Evolutionary conservation across 176 grass and related monocot species (phyloP).

Genomic region (Eragrostis nindensis): DNA sequence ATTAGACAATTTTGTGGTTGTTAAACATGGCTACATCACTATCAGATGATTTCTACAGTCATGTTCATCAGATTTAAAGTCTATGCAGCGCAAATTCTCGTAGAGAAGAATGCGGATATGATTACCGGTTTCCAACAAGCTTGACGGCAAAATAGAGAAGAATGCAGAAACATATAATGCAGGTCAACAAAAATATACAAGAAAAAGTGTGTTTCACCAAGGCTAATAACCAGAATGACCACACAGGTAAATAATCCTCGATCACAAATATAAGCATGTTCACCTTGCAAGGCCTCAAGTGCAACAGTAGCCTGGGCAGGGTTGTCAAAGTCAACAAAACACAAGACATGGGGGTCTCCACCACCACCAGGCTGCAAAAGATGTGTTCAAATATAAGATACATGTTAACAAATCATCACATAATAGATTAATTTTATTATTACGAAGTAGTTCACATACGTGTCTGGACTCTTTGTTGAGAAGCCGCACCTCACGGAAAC

Average conservation of each 20-base stretch:
- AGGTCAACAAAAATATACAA: conserved; percentile 19
- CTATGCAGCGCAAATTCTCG: too few relatives aligned
- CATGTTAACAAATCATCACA: background rate
- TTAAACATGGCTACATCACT: background rate
- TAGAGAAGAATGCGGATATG: background rate
- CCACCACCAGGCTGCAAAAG: conserved; percentile 80
- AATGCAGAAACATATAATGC: conserved; percentile 14
- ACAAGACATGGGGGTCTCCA: conserved; percentile 82
- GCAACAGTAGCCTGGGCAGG: conserved; percentile 88
- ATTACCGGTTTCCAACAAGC: conserved; percentile 8
- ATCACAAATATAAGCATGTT: conserved; percentile 41
- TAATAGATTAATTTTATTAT: conserved; percentile 3
- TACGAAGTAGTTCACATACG: conserved; percentile 51
- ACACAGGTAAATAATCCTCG: conserved; percentile 8
- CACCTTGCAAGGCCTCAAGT: conserved; percentile 98
- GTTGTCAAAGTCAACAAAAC: conserved; percentile 94
- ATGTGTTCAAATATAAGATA: conserved; percentile 4
- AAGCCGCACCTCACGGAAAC: conserved; percentile 97
- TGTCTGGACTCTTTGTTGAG: conserved; percentile 98
- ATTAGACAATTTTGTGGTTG: background rate
- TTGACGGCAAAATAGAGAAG: conserved; percentile 1
- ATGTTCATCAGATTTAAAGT: background rate
- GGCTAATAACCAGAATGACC: background rate
- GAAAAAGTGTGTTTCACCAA: background rate
- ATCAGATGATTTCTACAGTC: background rate